phyloP scores from a whole-genome alignment of 495 filamentous ascomycete species.

The Eremomyces bilateralis region DNA sequence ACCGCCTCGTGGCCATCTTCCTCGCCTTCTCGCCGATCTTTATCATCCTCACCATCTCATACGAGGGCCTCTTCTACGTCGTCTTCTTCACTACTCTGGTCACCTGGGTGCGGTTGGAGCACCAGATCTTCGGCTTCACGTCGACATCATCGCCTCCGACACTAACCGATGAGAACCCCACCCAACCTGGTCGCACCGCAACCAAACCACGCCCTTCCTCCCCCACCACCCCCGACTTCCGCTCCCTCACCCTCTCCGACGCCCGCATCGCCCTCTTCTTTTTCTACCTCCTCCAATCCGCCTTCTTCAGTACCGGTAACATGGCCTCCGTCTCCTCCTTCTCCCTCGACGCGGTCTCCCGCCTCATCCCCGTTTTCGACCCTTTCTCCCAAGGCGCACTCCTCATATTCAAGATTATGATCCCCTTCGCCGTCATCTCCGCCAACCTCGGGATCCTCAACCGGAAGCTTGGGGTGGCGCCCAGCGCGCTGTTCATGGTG shows the following conservation, averaged over 20 bases:
- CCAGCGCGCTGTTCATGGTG: constrained; percentile 78
- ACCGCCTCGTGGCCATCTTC: constrained; percentile 75
- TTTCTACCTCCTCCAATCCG: constrained; percentile 80
- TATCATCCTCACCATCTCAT: constrained; percentile 91
- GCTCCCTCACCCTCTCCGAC: constrained; percentile 57
- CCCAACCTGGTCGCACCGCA: background rate
- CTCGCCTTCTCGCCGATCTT: constrained; percentile 85
- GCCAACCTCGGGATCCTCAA: constrained; percentile 93
- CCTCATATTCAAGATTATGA: constrained; percentile 71
- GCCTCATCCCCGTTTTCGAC: constrained; percentile 84
- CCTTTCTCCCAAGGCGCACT: constrained; percentile 84
- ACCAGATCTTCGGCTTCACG: constrained; percentile 35
- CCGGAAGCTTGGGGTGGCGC: constrained; percentile 54
- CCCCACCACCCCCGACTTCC: constrained; percentile 24
- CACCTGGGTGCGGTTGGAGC: constrained; percentile 79
- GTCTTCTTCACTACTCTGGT: constrained; percentile 66
- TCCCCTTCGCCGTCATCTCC: constrained; percentile 84
- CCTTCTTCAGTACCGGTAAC: constrained; percentile 95
- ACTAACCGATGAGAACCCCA: background rate
- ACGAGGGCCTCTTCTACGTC: constrained; percentile 93
- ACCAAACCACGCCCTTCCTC: background rate
- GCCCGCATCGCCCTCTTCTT: constrained; percentile 81
- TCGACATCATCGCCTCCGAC: constrained; percentile 7
- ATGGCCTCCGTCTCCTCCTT: constrained; percentile 89
- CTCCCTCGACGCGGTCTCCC: constrained; percentile 72